Evolutionary conservation across 805 yeast genomes (phyloP).

Genomic region (Ogataea degrootiae): DNA sequence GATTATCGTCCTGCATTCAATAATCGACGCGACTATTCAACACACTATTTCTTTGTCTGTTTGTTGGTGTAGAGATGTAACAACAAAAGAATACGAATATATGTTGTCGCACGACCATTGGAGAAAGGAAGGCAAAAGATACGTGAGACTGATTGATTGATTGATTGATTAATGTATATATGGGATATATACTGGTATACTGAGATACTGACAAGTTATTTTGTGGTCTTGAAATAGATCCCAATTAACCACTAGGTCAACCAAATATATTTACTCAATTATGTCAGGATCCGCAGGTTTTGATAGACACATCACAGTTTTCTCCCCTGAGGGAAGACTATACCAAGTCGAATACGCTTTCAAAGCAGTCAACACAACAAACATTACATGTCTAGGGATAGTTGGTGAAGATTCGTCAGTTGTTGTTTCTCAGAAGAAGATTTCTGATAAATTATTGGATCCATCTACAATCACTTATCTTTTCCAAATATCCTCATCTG

Average conservation of each 20-base stretch:
- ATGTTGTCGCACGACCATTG: too few relatives aligned
- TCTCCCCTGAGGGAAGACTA: constrained; percentile 96
- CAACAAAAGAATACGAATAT: too few relatives aligned
- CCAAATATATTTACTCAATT: constrained; percentile 17
- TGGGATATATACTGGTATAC: too few relatives aligned
- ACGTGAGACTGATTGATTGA: too few relatives aligned
- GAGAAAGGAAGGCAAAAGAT: too few relatives aligned
- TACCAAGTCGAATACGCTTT: constrained; percentile 98
- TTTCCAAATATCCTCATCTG: constrained; percentile 71
- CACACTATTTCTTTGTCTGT: too few relatives aligned
- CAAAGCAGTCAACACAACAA: constrained; percentile 91
- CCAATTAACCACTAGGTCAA: too few relatives aligned
- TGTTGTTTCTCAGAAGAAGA: constrained; percentile 89
- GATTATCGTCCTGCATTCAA: too few relatives aligned
- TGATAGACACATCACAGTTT: constrained; percentile 97
- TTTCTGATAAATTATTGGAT: constrained; percentile 91
- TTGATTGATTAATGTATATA: too few relatives aligned
- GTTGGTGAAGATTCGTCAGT: constrained; percentile 86
- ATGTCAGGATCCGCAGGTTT: constrained; percentile 78
- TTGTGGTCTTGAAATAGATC: constrained; percentile 9
- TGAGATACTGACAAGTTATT: constrained; percentile 28
- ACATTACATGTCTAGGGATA: constrained; percentile 83
- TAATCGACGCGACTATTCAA: too few relatives aligned
- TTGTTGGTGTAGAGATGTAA: too few relatives aligned
- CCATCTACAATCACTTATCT: constrained; percentile 81